phyloP scores from a whole-genome alignment of 2,329 filamentous ascomycete species.

The Hypoxylon sp. region DNA sequence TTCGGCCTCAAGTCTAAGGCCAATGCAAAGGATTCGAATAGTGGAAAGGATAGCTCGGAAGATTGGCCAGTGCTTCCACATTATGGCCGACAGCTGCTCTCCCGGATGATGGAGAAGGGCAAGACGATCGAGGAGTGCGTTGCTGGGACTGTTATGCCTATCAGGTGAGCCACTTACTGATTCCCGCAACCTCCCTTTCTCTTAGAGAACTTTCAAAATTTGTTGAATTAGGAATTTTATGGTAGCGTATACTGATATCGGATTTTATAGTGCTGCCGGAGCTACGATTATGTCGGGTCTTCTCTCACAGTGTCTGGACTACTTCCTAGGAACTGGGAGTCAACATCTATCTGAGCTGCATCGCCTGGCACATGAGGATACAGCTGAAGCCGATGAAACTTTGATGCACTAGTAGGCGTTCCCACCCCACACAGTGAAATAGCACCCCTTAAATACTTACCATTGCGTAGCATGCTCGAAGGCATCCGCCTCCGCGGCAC shows the following conservation, averaged over 20 bases:
- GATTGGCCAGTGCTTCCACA: conserved; percentile 64
- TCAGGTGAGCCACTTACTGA: conserved; percentile 51
- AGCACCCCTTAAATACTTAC: background rate
- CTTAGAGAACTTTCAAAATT: background rate
- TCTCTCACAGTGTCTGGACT: conserved; percentile 72
- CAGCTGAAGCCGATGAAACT: conserved; percentile 65
- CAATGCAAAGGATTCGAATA: background rate
- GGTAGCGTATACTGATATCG: conserved; percentile 8
- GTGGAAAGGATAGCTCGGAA: conserved; percentile 60
- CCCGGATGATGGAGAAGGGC: conserved; percentile 68
- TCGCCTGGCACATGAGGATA: conserved; percentile 64
- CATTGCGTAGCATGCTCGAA: conserved; percentile 67
- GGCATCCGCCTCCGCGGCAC: conserved; percentile 68
- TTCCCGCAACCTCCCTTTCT: background rate
- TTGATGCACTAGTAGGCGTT: conserved; percentile 54
- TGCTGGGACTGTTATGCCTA: conserved; percentile 70
- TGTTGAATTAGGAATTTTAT: too few relatives aligned
- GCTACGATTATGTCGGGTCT: conserved; percentile 72
- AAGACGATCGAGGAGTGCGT: conserved; percentile 68
- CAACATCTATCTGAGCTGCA: conserved; percentile 67
- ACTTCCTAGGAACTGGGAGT: conserved; percentile 68
- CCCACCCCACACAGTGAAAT: background rate
- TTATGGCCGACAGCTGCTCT: conserved; percentile 71
- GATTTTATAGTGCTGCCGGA: conserved; percentile 61
- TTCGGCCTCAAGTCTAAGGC: conserved; percentile 29